Conservation (phyloP, 129 eudicot genomes). For the Flaveria robusta region DNA sequence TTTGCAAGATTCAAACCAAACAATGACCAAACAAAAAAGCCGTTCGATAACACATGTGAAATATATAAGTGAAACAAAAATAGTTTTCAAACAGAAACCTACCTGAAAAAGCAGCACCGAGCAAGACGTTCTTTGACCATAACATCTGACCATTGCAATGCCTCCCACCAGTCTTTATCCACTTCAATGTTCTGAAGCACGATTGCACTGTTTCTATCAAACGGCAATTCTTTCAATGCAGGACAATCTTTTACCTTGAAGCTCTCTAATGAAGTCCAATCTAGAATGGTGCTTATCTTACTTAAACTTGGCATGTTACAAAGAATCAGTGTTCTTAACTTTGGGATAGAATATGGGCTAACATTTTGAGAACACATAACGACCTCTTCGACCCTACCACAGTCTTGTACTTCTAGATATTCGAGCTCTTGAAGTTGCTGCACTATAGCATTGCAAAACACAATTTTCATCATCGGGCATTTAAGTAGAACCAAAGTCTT, state of each 20-base stretch:
- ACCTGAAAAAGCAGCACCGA: constrained; percentile 18
- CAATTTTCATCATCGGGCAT: constrained; percentile 22
- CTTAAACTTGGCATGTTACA: constrained; percentile 24
- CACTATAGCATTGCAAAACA: constrained; percentile 21
- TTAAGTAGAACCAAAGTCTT: constrained; percentile 21
- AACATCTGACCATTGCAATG: constrained; percentile 18
- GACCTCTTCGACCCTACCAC: constrained; percentile 27
- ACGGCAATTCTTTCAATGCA: constrained; percentile 30
- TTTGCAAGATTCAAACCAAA: too few relatives aligned
- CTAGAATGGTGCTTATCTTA: constrained; percentile 14
- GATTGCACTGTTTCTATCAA: constrained; percentile 19
- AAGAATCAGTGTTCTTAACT: constrained; percentile 24
- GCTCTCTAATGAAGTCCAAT: constrained; percentile 20
- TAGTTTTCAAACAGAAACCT: neutral
- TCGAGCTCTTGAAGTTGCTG: constrained; percentile 22
- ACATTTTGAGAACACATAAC: constrained; percentile 24
- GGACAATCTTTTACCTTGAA: constrained; percentile 27
- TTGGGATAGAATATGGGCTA: constrained; percentile 12
- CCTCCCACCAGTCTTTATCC: constrained; percentile 26
- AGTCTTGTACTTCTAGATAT: constrained; percentile 28
- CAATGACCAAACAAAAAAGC: too few relatives aligned
- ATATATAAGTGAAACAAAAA: neutral
- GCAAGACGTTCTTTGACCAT: constrained; percentile 19
- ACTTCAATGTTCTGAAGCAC: constrained; percentile 23
- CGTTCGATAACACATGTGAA: too few relatives aligned